Evolutionary conservation across 371 early-diverging fungal species (phyloP).

Genomic region (Apophysomyces sp.): DNA sequence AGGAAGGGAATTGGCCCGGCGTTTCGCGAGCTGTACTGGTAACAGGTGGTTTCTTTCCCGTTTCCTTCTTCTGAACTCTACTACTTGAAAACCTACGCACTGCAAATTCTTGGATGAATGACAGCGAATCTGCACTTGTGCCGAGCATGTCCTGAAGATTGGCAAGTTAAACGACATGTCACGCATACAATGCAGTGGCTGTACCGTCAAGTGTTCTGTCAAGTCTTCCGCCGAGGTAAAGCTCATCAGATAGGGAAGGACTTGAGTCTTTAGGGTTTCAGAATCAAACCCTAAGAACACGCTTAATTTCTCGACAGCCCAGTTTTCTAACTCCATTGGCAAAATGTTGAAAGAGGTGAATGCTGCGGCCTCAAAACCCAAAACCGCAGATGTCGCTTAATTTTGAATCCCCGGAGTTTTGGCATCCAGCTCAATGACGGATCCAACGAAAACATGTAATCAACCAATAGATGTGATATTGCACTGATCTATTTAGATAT

Average conservation of each 20-base stretch:
- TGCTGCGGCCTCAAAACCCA: not conserved
- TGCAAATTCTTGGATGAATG: slow-evolving; percentile 37
- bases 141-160: slow-evolving; percentile 36
- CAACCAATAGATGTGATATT: no score
- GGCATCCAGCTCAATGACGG: no score
- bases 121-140: slow-evolving; percentile 20
- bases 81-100: slow-evolving; percentile 24
- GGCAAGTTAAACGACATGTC: not conserved
- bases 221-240: slow-evolving; percentile 30
- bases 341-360: not conserved
- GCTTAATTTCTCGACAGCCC: slow-evolving; percentile 43
- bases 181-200: not conserved
- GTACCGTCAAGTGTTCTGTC: slow-evolving; percentile 39
- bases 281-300: slow-evolving; percentile 49
- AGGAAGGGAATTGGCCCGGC: slow-evolving; percentile 20
- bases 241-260: slow-evolving; percentile 39
- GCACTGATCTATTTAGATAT: no score
- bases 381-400: no score
- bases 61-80: not conserved
- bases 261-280: slow-evolving; percentile 37
- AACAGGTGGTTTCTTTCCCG: slow-evolving; percentile 3
- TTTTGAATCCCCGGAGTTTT: no score
- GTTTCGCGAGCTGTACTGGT: not conserved
- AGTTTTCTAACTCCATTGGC: slow-evolving; percentile 17
- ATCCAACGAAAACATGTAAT: no score